Evolutionary conservation across 1,284 basidiomycete species (phyloP).

Genomic region (Austroboletus novae-zelandiae): DNA sequence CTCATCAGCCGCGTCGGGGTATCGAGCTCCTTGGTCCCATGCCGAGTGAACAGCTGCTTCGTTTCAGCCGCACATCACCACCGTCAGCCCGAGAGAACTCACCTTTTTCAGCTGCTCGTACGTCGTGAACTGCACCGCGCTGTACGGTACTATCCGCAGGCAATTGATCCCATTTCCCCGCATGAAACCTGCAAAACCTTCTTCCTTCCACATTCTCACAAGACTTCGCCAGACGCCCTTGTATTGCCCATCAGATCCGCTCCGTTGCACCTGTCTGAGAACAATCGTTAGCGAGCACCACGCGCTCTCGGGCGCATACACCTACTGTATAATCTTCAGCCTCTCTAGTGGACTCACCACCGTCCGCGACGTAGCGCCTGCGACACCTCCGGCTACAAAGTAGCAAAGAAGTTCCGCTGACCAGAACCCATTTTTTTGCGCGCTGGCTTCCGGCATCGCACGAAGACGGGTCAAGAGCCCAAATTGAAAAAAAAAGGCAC

Average conservation of each 20-base stretch:
- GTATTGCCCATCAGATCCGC: constrained; percentile 63
- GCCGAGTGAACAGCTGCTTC: constrained; percentile 63
- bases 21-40: constrained; percentile 73
- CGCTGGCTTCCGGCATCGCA: constrained; percentile 22
- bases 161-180: constrained; percentile 92
- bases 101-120: constrained; percentile 88
- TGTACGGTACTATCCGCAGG: constrained; percentile 81
- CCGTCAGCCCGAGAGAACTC: constrained; percentile 11
- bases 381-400: constrained; percentile 76
- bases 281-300: not conserved
- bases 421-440: constrained; percentile 32
- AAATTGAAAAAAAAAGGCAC: no score
- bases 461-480: not conserved
- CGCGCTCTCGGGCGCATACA: constrained; percentile 11
- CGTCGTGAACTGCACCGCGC: constrained; percentile 84
- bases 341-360: constrained; percentile 91
- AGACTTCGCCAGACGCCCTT: constrained; percentile 82
- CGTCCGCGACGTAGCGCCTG: constrained; percentile 83
- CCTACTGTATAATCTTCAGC: constrained; percentile 93
- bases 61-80: constrained; percentile 10
- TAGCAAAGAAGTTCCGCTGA: constrained; percentile 34
- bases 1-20: constrained; percentile 79
- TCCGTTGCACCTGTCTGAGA: constrained; percentile 76
- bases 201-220: constrained; percentile 87
- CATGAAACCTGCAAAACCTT: constrained; percentile 92